Base-by-base conservation (phyloP, 169 alveolate species). In the Haemoproteus tartakovskyi region DNA sequence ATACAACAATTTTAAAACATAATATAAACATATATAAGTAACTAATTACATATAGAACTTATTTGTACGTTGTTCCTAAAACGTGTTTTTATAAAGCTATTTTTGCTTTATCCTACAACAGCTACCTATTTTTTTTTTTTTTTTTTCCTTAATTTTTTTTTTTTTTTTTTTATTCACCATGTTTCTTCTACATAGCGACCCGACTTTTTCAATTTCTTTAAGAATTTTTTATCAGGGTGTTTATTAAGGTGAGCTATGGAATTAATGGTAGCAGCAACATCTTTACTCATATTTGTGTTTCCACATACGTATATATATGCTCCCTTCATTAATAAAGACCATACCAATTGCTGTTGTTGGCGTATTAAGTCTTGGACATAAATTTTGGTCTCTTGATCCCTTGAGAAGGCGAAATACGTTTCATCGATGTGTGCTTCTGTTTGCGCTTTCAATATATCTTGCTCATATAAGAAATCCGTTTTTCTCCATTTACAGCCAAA, bases 121-220 rank as follows among this genome's bases (percentile, higher is more conserved):
- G n/a, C n/a, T n/a, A n/a, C n/a, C n/a, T n/a, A n/a, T n/a, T n/a
- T n/a, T n/a, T n/a, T n/a, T n/a, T n/a, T n/a, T n/a, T n/a, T n/a
- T n/a, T n/a, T n/a, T n/a, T n/a, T n/a, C n/a, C n/a, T n/a, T n/a
- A n/a, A n/a, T n/a, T n/a, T n/a, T n/a, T n/a, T n/a, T n/a, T n/a
- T n/a, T n/a, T n/a, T n/a, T n/a, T n/a, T 11, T 21, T 12, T 8
- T 30, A 11, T 18, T 61, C 60, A 85, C 92, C 92, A 88, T 38
- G 63, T 70, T 52, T 88, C 92, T 46, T 88, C 88, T 1, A 85
- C 56, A 47, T 64, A 84, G 19, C 74, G 78, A 1, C 83, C 81
- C 3, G 29, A 33, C 43, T 62, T 47, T 47, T 84, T 87, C 26
- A 85, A 43, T 3, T 30, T 78, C 36, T 57, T 67, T 19, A 60